Evolutionary conservation across 2,329 filamentous ascomycete genomes (phyloP).

Genomic region (Exophiala spinifera): DNA sequence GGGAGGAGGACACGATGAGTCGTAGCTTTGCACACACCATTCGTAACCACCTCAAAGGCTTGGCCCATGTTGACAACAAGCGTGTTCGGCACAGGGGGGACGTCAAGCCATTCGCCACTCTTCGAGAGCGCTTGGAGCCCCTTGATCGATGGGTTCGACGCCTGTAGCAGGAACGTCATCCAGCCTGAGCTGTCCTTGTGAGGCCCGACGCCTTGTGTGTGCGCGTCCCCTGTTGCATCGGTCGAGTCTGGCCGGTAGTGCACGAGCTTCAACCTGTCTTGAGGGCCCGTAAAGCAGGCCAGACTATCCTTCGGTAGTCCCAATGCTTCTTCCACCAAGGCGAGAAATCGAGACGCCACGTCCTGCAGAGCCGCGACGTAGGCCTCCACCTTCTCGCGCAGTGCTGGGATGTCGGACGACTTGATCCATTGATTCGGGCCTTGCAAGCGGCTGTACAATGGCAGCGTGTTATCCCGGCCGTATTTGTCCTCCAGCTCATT

Average conservation of each 20-base stretch:
- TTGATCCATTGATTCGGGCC: constrained; percentile 50
- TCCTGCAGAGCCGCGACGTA: constrained; percentile 54
- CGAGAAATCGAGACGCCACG: constrained; percentile 54
- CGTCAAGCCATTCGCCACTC: constrained; percentile 46
- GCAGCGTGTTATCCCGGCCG: constrained; percentile 27
- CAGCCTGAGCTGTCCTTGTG: constrained; percentile 50
- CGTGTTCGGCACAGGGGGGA: constrained; percentile 42
- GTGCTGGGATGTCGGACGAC: constrained; percentile 19
- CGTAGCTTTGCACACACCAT: constrained; percentile 44
- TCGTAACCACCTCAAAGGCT: constrained; percentile 42
- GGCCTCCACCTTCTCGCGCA: constrained; percentile 41
- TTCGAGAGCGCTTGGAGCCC: constrained; percentile 49
- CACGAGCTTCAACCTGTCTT: constrained; percentile 52
- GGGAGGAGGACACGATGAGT: constrained; percentile 42
- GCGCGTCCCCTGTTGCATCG: constrained; percentile 30
- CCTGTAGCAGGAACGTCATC: constrained; percentile 62
- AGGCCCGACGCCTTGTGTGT: constrained; percentile 52
- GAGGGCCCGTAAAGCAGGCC: constrained; percentile 52
- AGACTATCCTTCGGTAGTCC: constrained; percentile 49
- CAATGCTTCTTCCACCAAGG: constrained; percentile 57
- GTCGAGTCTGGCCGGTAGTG: constrained; percentile 37
- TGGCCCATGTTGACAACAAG: constrained; percentile 50
- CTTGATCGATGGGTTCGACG: constrained; percentile 49
- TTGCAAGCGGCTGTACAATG: constrained; percentile 45
- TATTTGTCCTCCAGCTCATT: constrained; percentile 46